phyloP scores from a whole-genome alignment of 1,284 basidiomycete genomes.

The Apiotrichum sp. region DNA sequence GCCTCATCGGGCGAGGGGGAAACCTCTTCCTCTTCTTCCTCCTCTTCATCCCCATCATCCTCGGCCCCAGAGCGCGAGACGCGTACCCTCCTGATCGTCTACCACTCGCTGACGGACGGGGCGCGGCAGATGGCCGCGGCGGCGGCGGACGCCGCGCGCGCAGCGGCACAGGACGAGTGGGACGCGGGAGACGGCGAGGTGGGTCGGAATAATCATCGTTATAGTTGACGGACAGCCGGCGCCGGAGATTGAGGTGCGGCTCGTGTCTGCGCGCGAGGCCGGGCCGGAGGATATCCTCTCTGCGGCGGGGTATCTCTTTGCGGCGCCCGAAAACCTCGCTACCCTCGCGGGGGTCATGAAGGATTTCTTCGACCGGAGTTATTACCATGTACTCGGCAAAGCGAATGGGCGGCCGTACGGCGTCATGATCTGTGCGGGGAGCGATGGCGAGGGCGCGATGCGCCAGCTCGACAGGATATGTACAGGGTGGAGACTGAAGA shows the following conservation, averaged over 20 bases:
- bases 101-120: conserved; percentile 16
- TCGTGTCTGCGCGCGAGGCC: conserved; percentile 5
- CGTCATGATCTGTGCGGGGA: conserved; percentile 14
- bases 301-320: conserved; percentile 12
- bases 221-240: neutral
- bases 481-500: conserved; percentile 14
- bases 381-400: conserved; percentile 10
- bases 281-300: conserved; percentile 11
- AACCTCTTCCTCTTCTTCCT: no score
- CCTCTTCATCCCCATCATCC: no score
- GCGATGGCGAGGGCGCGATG: conserved; percentile 10
- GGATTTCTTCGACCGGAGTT: conserved; percentile 15
- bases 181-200: neutral
- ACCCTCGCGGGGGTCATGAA: conserved; percentile 14
- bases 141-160: conserved; percentile 6
- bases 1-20: no score
- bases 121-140: conserved; percentile 13
- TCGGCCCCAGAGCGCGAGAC: neutral
- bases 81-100: conserved; percentile 19
- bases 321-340: conserved; percentile 16
- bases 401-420: conserved; percentile 16
- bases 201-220: neutral
- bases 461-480: conserved; percentile 15
- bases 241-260: neutral
- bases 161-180: neutral